These are phyloP conservation scores for Diutina sp. DNA, from an alignment of 1,139 yeast species.

Conservation along the genomic window DNA sequence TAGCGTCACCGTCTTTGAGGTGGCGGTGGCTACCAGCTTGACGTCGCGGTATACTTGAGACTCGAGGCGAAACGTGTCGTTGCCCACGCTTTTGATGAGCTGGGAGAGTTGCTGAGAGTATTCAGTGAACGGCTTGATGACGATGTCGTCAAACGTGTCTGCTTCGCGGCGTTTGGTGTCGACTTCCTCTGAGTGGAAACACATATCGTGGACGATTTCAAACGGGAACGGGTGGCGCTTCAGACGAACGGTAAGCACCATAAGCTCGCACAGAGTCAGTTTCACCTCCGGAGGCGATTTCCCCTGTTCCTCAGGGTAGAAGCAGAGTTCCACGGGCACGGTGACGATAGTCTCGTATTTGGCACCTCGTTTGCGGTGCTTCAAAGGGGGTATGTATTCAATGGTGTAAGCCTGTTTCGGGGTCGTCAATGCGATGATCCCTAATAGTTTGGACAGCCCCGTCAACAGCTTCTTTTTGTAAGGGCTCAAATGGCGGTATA, in stretches of 20 bases:
- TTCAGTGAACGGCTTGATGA: conserved; percentile 18
- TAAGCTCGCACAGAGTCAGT: conserved; percentile 17
- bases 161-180: conserved; percentile 7
- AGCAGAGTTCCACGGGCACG: conserved; percentile 22
- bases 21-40: conserved; percentile 22
- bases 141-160: conserved; percentile 18
- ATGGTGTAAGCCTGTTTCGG: conserved; percentile 20
- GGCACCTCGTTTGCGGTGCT: conserved; percentile 9
- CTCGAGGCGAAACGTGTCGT: conserved; percentile 20
- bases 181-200: conserved; percentile 15
- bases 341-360: conserved; percentile 11
- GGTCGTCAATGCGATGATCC: conserved; percentile 23
- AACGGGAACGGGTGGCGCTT: conserved; percentile 21
- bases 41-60: conserved; percentile 23
- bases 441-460: conserved; percentile 19
- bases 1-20: conserved; percentile 17
- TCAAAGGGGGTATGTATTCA: conserved; percentile 22
- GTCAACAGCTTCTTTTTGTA: conserved; percentile 25
- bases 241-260: conserved; percentile 21
- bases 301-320: conserved; percentile 15
- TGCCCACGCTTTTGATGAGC: conserved; percentile 23
- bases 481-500: conserved; percentile 21
- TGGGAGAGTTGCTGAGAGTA: conserved; percentile 16
- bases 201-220: conserved; percentile 27
- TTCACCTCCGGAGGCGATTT: conserved; percentile 20